Base-by-base conservation (phyloP, 352 stramenopile genomes). In the Thalassiosira exigua region DNA sequence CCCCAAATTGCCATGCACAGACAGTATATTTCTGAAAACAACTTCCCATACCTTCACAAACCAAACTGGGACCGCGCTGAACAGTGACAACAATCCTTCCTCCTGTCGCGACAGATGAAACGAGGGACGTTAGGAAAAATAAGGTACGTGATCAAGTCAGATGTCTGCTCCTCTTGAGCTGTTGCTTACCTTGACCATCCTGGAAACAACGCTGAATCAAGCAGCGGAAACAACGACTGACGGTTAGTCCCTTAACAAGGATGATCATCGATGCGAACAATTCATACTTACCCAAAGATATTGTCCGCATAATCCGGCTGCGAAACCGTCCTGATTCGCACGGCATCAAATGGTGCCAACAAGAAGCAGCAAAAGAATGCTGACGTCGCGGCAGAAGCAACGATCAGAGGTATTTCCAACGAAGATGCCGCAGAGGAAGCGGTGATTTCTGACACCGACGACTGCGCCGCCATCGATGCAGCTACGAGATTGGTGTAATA, bases 321-420 rank as follows among this genome's bases (percentile, higher is more conserved):
- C 26, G 81, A 72, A 2, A 93, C 85, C 1, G 66, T 87, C 66
- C 88, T 70, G 26, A 93, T 92, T 26, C 85, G 66, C 9, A 93
- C 71, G 0, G 86, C 76, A 70, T 93, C 88, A 71, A 91, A 93
- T 0, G 88, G 88, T 22, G 74, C 77, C n/a, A 93, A 42, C 5
- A 91, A 44, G 60, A 92, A 91, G 11, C 69, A 87, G 30, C 84
- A 85, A 36, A 90, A 56, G 42, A 89, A 84, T 1, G 81, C 73
- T 21, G 72, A 54, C 19, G 81, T 72, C 2, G 64, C 65, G 5
- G 73, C 73, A 52, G 46, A 58, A 0, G 65, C 56, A 27, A 67
- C 48, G 33, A 81, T 69, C 4, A 81, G 19, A 19, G 71, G 75
- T 61, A 84, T 79, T 56, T 80, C 68, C 0, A 62, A 65, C 19